Percentiles rank a stretch among this genome's conserved stretches.
phyloP scores from a whole-genome alignment of 2,329 filamentous ascomycete species.

The Hymenoscyphus repandus region DNA sequence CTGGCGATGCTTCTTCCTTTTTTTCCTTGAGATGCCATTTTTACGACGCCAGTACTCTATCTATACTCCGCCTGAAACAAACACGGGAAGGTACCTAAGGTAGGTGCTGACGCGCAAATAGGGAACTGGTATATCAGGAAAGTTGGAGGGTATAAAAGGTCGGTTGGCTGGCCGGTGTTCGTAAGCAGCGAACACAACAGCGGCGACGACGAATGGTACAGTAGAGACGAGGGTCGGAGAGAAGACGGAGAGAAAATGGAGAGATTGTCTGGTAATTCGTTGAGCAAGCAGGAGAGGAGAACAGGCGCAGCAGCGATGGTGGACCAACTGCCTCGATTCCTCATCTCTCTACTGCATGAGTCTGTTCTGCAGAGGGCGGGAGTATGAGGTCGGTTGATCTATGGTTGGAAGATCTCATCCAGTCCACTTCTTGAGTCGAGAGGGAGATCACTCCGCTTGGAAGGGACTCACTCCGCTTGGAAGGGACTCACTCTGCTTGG shows the following conservation, averaged over 20 bases:
- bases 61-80: slow-evolving; percentile 6
- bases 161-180: slow-evolving; percentile 6
- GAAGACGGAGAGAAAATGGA: too few species aligned
- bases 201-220: slow-evolving; percentile 5
- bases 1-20: too few species aligned
- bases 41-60: background rate
- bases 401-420: background rate
- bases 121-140: slow-evolving; percentile 13
- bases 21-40: too few species aligned
- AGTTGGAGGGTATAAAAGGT: slow-evolving; percentile 12
- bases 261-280: too few species aligned
- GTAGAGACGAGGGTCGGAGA: background rate
- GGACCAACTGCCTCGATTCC: too few species aligned
- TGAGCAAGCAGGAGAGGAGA: too few species aligned
- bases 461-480: background rate
- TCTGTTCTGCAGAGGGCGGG: background rate
- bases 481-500: background rate
- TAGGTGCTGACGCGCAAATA: background rate
- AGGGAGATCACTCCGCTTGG: too few species aligned
- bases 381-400: background rate
- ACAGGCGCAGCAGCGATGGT: too few species aligned
- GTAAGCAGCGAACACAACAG: slow-evolving; percentile 9
- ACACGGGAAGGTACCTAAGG: slow-evolving; percentile 1
- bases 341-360: slow-evolving; percentile 17
- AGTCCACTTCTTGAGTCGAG: too few species aligned